Conservation (phyloP, 2,329 filamentous ascomycete genomes). For the Fusarium humuli region DNA sequence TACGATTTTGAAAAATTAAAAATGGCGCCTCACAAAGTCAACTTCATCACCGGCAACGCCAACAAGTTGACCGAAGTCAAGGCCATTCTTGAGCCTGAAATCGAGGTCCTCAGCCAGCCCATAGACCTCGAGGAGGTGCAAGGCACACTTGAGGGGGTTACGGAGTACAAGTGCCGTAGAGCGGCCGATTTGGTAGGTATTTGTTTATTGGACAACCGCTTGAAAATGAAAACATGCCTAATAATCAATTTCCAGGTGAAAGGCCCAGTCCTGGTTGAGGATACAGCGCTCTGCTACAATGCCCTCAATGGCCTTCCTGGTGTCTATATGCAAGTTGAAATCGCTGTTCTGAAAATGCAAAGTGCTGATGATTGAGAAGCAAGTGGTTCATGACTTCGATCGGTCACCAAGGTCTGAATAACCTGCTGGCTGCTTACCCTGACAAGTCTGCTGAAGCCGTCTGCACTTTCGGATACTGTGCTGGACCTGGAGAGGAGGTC, state of each 20-base stretch:
- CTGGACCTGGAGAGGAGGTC: constrained; percentile 84
- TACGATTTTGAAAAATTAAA: background rate
- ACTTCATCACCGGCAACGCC: constrained; percentile 96
- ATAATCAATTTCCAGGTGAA: constrained; percentile 67
- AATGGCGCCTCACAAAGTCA: constrained; percentile 66
- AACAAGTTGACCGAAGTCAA: constrained; percentile 94
- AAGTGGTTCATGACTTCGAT: constrained; percentile 93
- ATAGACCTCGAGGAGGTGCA: constrained; percentile 91
- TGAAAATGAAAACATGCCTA: background rate
- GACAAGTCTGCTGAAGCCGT: constrained; percentile 94
- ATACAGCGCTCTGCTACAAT: constrained; percentile 93
- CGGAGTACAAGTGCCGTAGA: constrained; percentile 83
- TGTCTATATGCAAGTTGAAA: constrained; percentile 83
- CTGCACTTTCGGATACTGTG: constrained; percentile 93
- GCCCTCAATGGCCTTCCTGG: constrained; percentile 92
- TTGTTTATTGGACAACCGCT: background rate
- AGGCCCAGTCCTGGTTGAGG: constrained; percentile 93
- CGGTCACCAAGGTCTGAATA: constrained; percentile 88
- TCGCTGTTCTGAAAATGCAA: background rate
- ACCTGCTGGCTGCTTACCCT: constrained; percentile 86
- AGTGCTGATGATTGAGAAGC: constrained; percentile 59
- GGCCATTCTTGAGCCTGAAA: constrained; percentile 81
- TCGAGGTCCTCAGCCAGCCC: constrained; percentile 78
- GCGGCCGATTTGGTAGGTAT: constrained; percentile 79
- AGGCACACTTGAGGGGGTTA: constrained; percentile 91